phyloP scores from a whole-genome alignment of 805 yeast genomes.

The Isabelozyma rhagii region DNA sequence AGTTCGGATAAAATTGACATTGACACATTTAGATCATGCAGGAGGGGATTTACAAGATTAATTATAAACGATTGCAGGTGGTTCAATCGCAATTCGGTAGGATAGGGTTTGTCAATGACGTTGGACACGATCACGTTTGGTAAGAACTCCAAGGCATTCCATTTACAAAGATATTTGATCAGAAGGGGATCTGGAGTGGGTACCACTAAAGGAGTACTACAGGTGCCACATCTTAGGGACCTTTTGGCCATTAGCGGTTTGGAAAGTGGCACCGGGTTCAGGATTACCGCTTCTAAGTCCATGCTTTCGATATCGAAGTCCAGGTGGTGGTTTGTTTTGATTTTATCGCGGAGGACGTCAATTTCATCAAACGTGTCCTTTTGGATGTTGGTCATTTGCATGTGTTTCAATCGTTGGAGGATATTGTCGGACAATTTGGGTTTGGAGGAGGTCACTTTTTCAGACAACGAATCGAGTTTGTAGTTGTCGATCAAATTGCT shows the following conservation, averaged over 20 bases:
- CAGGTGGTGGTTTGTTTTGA: not conserved
- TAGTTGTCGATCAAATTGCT: not conserved
- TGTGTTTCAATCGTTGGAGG: not conserved
- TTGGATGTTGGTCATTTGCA: not conserved
- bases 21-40: conserved; percentile 14
- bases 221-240: conserved; percentile 23
- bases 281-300: conserved; percentile 4
- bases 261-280: conserved; percentile 19
- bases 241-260: conserved; percentile 21
- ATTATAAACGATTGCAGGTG: conserved; percentile 17
- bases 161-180: conserved; percentile 27
- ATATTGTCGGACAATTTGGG: not conserved
- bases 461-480: not conserved
- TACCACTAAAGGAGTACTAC: conserved; percentile 21
- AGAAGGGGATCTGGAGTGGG: conserved; percentile 25
- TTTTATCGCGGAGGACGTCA: not conserved
- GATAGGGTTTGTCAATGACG: conserved; percentile 4
- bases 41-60: conserved; percentile 30
- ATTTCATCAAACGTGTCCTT: not conserved
- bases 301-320: conserved; percentile 2
- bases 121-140: conserved; percentile 25
- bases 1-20: conserved; percentile 20
- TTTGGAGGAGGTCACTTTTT: not conserved
- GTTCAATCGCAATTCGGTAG: conserved; percentile 7
- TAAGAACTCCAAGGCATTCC: conserved; percentile 31